Percentiles rank a stretch among this genome's conserved stretches.
phyloP scores from a whole-genome alignment of 2,329 filamentous ascomycete species.

The Penicillium brasilianum region DNA sequence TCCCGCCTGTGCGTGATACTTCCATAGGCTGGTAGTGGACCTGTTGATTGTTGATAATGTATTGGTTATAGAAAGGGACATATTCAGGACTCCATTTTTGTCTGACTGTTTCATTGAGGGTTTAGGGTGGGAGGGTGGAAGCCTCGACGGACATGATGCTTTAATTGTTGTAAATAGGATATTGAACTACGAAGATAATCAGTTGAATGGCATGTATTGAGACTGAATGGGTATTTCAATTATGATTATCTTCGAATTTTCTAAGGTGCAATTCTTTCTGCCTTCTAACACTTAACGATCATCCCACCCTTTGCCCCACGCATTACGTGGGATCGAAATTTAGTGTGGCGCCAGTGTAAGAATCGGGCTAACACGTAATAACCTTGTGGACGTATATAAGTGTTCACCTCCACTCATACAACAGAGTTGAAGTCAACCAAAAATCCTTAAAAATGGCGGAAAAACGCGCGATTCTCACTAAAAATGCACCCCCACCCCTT shows the following conservation, averaged over 20 bases:
- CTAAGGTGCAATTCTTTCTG: background rate
- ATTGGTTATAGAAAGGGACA: background rate
- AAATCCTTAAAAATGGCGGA: slow-evolving; percentile 37
- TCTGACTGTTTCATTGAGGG: background rate
- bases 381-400: no score
- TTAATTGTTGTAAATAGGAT: background rate
- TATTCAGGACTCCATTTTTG: background rate
- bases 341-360: no score
- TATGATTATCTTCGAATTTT: background rate
- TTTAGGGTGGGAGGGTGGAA: background rate
- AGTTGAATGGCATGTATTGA: background rate
- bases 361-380: no score
- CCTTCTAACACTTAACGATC: background rate
- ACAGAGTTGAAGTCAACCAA: no score
- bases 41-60: background rate
- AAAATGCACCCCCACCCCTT: slow-evolving; percentile 57
- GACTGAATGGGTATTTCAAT: background rate
- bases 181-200: background rate
- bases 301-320: background rate
- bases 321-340: background rate
- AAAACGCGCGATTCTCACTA: slow-evolving; percentile 51
- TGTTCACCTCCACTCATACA: no score
- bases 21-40: background rate
- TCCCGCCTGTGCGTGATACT: background rate
- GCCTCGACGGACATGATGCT: background rate